phyloP scores from a whole-genome alignment of 768 basidiomycete species.

The Clitopilus passeckerianus region DNA sequence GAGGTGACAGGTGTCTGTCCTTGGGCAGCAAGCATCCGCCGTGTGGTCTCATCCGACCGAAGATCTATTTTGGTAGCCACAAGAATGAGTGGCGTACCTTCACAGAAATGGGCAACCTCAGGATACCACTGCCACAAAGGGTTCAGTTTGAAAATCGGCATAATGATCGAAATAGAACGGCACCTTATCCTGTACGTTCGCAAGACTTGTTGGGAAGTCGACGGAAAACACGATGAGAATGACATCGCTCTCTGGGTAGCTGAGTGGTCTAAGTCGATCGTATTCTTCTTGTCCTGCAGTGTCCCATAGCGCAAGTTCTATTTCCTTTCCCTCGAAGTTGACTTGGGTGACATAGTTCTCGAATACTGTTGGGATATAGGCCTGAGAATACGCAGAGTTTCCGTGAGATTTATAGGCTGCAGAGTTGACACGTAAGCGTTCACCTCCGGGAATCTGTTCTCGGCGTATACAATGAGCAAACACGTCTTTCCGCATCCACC shows the following conservation, averaged over 20 bases:
- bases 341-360: slow-evolving; percentile 92
- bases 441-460: slow-evolving; percentile 95
- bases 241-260: slow-evolving; percentile 85
- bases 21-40: slow-evolving; percentile 85
- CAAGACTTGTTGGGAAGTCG: slow-evolving; percentile 88
- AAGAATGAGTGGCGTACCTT: slow-evolving; percentile 82
- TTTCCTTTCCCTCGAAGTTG: slow-evolving; percentile 78
- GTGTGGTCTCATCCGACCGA: slow-evolving; percentile 79
- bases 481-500: slow-evolving; percentile 93
- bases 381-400: slow-evolving; percentile 38
- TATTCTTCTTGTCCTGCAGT: slow-evolving; percentile 98
- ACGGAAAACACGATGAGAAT: slow-evolving; percentile 93
- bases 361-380: slow-evolving; percentile 91
- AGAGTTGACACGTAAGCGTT: slow-evolving; percentile 7
- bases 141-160: not conserved
- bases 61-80: slow-evolving; percentile 95
- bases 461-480: slow-evolving; percentile 93
- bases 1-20: slow-evolving; percentile 77
- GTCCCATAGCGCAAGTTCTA: slow-evolving; percentile 98
- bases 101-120: slow-evolving; percentile 90
- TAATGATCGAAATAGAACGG: not conserved
- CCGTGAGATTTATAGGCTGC: slow-evolving; percentile 10
- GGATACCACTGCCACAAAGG: slow-evolving; percentile 71
- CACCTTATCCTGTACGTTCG: slow-evolving; percentile 88
- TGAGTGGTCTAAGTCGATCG: slow-evolving; percentile 80